Base-by-base conservation (phyloP, 208 protist genomes). In the Naegleria gruberi region DNA sequence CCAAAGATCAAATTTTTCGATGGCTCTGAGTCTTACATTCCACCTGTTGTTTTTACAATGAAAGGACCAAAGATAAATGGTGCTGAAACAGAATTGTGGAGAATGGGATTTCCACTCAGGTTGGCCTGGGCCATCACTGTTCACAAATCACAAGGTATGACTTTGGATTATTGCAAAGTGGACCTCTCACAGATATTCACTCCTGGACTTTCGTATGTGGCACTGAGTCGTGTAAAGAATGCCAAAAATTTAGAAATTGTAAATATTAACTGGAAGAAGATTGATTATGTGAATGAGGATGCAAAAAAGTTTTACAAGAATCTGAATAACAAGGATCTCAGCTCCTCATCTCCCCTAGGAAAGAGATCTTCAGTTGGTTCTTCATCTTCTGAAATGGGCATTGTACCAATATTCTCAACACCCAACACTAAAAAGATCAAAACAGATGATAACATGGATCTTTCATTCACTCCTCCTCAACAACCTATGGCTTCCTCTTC, bases 121-220 rank as follows among this genome's bases (percentile, higher is more conserved):
- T 94, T 98, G 10, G 97, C 97, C 57, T 99, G 97, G 93, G 97
- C 97, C 44, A 95, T 98, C 86, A 98, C 97, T 12, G 97, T 99
- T 82, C 97, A 99, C 93, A 99, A 99, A 90, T 95, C 94, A 46
- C 98, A 99, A 91, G 98, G 98, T 45, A 97, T 98, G 96, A 93
- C 90, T 0, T 91, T 95, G 6, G 92, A 94, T 40, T 45, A 47
- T 42, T 74, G 86, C 30, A 73, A 57, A 41, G 42, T 91, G 0
- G 30, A 74, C 23, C 34, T 91, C 17, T n/a, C 15, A 17, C 23
- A 4, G 0, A 19, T 85, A 37, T 91, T 91, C 46, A n/a, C n/a
- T 37, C 51, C 51, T 41, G 90, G 90, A 34, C 7, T 90, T 0
- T 89, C 6, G 8, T 91, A 91, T 47, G 90, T 91, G 0, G 90